Base-by-base conservation (phyloP, 768 basidiomycete genomes). In the Agrocybe pediades region DNA sequence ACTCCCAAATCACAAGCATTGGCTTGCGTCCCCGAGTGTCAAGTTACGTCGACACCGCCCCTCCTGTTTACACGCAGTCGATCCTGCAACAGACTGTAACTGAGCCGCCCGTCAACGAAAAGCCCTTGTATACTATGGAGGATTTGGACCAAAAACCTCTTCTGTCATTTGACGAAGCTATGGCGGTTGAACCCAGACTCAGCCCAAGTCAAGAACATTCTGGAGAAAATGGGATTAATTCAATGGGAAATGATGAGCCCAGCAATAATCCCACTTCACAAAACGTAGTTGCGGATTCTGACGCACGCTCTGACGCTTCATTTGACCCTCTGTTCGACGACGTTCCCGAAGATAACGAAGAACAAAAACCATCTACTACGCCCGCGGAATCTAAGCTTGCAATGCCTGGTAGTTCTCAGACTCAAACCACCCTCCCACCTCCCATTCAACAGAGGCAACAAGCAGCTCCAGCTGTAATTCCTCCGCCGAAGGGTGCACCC, bases 261-360 rank as follows among this genome's bases (percentile, higher is more conserved):
- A 42, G 33, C 11, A 44, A 54, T 4, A 57, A 46, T n/a, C n/a
- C 33, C 53, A 47, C 50, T 11, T 55, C 45, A 41, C 52, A 51
- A 51, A 47, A 48, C 16, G 62, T 57, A 55, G 50, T 46, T 16
- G 57, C 54, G 15, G 78, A 80, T 46, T 73, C 78, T 1, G 90
- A 92, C 63, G 73, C 83, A 16, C 87, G 83, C 64, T 92, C 92
- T 3, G 88, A 93, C 53, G 81, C 81, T 6, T 92, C 91, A 0
- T 92, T 84, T 65, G 93, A 95, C 63, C 90, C 95, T 24, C 74
- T 98, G 17, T 98, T 97, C 65, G 94, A 94, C 63, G 92, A 91
- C 52, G 92, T 62, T 20, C 54, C 62, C 17, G 63, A 66, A 52
- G 64, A 62, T 11, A 42, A 24, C 16, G 41, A 47, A 16, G 43